phyloP scores from a whole-genome alignment of 345 rosid species.

The Atalantia buxifolia region DNA sequence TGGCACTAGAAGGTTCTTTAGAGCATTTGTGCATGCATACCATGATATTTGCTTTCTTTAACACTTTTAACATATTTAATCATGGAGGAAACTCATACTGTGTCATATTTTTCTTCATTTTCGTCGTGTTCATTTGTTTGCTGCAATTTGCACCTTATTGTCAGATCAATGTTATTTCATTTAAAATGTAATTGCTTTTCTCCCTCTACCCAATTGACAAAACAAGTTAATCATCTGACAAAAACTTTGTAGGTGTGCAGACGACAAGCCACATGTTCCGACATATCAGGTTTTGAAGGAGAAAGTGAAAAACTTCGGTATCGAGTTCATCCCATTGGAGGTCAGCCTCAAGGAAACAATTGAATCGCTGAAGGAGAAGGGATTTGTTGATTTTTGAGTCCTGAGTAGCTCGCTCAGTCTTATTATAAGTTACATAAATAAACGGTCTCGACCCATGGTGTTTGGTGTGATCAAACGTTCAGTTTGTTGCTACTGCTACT shows the following conservation, averaged over 20 bases:
- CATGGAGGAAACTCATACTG: not conserved
- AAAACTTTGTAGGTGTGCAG: slow-evolving; percentile 49
- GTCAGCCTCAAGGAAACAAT: slow-evolving; percentile 83
- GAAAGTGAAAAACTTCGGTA: slow-evolving; percentile 68
- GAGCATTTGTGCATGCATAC: not conserved
- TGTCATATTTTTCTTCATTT: not conserved
- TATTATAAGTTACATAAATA: not conserved
- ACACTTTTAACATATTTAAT: not conserved
- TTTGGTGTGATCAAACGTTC: too few relatives aligned
- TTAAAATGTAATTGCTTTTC: not conserved
- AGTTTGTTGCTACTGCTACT: not conserved
- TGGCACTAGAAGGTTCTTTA: not conserved
- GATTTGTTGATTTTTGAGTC: slow-evolving; percentile 49
- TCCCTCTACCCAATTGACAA: not conserved
- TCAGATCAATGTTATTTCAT: not conserved
- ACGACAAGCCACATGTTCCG: slow-evolving; percentile 68
- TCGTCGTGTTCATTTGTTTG: not conserved
- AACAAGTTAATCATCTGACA: not conserved
- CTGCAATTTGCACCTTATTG: not conserved
- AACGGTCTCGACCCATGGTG: not conserved
- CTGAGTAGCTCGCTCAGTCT: not conserved
- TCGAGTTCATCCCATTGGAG: slow-evolving; percentile 76
- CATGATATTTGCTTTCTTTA: not conserved
- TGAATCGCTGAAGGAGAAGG: slow-evolving; percentile 90
- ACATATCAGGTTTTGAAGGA: slow-evolving; percentile 80